A percentile compares a stretch with the other conserved stretches of the same genome.
Conservation (phyloP, 2,329 filamentous ascomycete species). For the Talaromyces albobiverticillius region DNA sequence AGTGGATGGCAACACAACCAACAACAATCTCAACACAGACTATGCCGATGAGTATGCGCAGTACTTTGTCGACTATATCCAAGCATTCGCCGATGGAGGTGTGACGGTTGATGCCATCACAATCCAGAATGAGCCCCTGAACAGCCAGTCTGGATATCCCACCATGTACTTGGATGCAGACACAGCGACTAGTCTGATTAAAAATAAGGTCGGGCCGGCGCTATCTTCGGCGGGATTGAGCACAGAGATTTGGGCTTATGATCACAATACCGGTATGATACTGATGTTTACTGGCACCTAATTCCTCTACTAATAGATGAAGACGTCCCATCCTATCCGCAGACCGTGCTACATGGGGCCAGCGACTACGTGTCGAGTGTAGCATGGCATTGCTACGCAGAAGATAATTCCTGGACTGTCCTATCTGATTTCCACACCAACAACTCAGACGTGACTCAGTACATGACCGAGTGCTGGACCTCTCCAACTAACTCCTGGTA, state of each 20-base stretch:
- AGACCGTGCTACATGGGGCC: constrained; percentile 4
- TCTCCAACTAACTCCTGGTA: constrained; percentile 4
- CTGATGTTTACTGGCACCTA: background rate
- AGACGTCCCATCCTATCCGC: constrained; percentile 3
- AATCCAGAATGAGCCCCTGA: constrained; percentile 9
- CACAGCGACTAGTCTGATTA: background rate
- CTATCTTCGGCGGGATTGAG: background rate
- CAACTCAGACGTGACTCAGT: constrained; percentile 5
- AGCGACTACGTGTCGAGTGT: constrained; percentile 4
- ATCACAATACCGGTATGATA: constrained; percentile 7
- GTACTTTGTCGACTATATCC: constrained; percentile 10
- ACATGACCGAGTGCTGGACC: constrained; percentile 13
- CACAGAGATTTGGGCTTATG: constrained; percentile 11
- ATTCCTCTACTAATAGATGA: background rate
- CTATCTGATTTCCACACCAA: constrained; percentile 5
- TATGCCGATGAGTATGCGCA: constrained; percentile 3
- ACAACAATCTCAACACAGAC: constrained; percentile 7
- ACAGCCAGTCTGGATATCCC: constrained; percentile 9
- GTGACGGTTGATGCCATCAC: constrained; percentile 9
- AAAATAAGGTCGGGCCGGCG: constrained; percentile 7
- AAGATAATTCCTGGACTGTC: background rate
- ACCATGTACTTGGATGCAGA: constrained; percentile 9
- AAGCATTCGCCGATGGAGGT: constrained; percentile 5
- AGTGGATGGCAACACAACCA: background rate
- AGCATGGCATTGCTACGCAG: constrained; percentile 8